phyloP scores from a whole-genome alignment of 1,284 basidiomycete species.

The Ceratobasidium papillatum region DNA sequence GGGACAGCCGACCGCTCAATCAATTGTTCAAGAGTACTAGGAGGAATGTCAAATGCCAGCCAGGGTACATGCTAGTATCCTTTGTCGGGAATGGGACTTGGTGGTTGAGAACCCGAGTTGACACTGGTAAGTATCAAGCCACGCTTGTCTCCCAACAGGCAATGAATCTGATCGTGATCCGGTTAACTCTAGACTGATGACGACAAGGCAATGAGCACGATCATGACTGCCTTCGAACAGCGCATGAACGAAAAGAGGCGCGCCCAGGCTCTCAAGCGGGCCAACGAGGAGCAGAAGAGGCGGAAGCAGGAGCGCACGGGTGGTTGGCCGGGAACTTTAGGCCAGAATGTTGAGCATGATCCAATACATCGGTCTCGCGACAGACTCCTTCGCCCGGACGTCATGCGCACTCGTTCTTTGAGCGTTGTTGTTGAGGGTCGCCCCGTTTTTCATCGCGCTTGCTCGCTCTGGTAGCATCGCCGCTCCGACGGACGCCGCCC shows the following conservation, averaged over 20 bases:
- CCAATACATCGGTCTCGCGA: background rate
- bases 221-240: constrained; percentile 14
- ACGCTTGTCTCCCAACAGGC: background rate
- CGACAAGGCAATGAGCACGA: constrained; percentile 28
- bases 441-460: constrained; percentile 16
- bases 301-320: constrained; percentile 4
- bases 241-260: constrained; percentile 27
- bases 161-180: constrained; percentile 24
- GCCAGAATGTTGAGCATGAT: constrained; percentile 4
- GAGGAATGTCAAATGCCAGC: constrained; percentile 60
- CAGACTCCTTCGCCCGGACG: constrained; percentile 18
- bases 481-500: background rate
- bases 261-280: background rate
- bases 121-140: constrained; percentile 1
- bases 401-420: constrained; percentile 32
- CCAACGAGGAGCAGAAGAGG: constrained; percentile 12
- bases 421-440: constrained; percentile 22
- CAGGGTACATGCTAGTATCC: constrained; percentile 14
- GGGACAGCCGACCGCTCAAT: constrained; percentile 63
- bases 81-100: constrained; percentile 3
- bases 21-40: constrained; percentile 74
- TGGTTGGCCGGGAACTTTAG: constrained; percentile 8
- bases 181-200: constrained; percentile 30
- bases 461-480: constrained; percentile 30
- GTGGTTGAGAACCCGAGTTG: constrained; percentile 9